Percentiles rank a stretch among this genome's conserved stretches.
These are phyloP conservation scores for Yarrowia sp. DNA, from an alignment of 805 yeast species.

Conservation along the genomic window DNA sequence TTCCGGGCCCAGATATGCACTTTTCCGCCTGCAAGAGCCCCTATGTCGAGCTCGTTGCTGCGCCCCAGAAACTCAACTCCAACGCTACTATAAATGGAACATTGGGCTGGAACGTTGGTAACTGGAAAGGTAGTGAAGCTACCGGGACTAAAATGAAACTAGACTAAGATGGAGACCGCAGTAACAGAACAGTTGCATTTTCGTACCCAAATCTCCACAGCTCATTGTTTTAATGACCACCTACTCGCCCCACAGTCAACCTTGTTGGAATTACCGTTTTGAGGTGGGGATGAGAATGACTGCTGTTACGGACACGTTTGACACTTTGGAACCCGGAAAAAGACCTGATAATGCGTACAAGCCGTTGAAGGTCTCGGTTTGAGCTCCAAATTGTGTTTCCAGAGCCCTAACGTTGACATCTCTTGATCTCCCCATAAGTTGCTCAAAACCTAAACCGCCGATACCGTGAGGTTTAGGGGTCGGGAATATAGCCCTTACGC, in stretches of 20 bases:
- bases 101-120: neutral
- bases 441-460: conserved; percentile 10
- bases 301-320: neutral
- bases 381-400: neutral
- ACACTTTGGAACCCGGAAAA: neutral
- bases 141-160: neutral
- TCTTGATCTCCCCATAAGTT: conserved; percentile 1
- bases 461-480: conserved; percentile 2
- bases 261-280: conserved; percentile 24
- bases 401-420: conserved; percentile 4
- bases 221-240: too few species aligned
- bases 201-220: neutral
- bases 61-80: conserved; percentile 1
- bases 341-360: neutral
- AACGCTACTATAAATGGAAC: conserved; percentile 20
- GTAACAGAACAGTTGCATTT: too few species aligned
- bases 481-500: neutral
- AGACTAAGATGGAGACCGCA: too few species aligned
- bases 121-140: too few species aligned
- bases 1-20: neutral
- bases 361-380: neutral
- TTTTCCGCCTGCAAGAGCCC: neutral
- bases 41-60: neutral
- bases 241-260: conserved; percentile 9
- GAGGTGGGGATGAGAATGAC: conserved; percentile 20